Conservation (phyloP, 2,329 filamentous ascomycete species). For the Lachnellula suecica region DNA sequence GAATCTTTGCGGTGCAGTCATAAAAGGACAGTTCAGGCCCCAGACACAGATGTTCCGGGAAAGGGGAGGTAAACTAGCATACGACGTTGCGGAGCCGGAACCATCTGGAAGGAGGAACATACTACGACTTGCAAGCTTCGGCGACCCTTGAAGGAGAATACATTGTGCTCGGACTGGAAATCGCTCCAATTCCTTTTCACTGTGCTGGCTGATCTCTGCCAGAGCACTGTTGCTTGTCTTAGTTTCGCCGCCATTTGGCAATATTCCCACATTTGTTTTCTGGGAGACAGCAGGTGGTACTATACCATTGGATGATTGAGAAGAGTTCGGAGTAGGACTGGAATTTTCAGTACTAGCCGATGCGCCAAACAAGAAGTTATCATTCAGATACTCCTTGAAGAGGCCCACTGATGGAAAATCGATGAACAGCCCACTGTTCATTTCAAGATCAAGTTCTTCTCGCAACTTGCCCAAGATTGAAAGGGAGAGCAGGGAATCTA, state of each 20-base stretch:
- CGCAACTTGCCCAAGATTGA: constrained; percentile 29
- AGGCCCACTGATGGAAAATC: too few relatives aligned
- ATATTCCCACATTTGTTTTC: too few relatives aligned
- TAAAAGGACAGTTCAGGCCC: constrained; percentile 66
- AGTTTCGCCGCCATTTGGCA: too few relatives aligned
- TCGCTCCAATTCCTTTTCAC: too few relatives aligned
- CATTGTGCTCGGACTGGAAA: constrained; percentile 16
- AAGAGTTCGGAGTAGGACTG: too few relatives aligned
- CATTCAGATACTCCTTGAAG: too few relatives aligned
- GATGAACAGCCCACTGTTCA: constrained; percentile 37
- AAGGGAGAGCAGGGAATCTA: constrained; percentile 57
- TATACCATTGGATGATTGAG: too few relatives aligned
- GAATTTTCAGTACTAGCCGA: too few relatives aligned
- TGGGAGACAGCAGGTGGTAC: too few relatives aligned
- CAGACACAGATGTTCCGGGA: constrained; percentile 48
- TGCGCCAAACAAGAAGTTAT: too few relatives aligned
- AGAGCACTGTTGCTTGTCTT: too few relatives aligned
- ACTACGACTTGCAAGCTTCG: constrained; percentile 41
- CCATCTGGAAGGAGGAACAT: constrained; percentile 46
- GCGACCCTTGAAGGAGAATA: constrained; percentile 43
- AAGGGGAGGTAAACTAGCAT: constrained; percentile 30
- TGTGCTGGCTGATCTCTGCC: too few relatives aligned
- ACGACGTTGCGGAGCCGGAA: constrained; percentile 34
- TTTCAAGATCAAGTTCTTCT: constrained; percentile 37
- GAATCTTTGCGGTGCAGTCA: constrained; percentile 64